These are phyloP conservation scores for Fusarium sp. DNA, from an alignment of 2,329 filamentous ascomycete genomes.

Conservation along the genomic window DNA sequence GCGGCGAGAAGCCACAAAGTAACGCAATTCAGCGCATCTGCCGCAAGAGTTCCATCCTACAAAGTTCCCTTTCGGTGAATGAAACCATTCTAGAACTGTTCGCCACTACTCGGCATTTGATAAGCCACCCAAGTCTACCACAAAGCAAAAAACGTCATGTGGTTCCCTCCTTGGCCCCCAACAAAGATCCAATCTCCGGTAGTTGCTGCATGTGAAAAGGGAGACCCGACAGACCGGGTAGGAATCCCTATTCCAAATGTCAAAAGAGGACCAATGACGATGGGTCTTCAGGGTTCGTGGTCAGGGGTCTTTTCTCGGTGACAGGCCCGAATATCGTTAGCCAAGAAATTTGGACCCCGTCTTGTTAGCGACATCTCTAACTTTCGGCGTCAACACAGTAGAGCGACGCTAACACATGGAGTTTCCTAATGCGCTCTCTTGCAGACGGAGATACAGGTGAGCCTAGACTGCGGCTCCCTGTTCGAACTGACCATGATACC, in stretches of 20 bases:
- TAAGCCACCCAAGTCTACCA: background rate
- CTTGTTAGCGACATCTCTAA: background rate
- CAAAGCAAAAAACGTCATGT: background rate
- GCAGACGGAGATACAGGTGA: background rate
- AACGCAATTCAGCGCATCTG: background rate
- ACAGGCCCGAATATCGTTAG: background rate
- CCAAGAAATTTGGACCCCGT: background rate
- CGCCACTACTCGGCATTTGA: background rate
- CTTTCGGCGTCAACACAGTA: background rate
- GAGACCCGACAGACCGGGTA: background rate
- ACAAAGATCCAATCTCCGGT: background rate
- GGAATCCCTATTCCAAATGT: background rate
- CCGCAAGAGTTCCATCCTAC: background rate
- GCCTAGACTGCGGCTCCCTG: background rate
- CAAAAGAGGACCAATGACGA: background rate
- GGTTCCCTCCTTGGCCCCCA: background rate
- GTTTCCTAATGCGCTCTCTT: background rate
- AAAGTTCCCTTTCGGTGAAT: background rate
- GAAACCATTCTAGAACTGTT: background rate
- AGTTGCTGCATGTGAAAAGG: background rate
- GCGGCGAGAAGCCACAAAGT: background rate
- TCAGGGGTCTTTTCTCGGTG: background rate
- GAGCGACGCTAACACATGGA: background rate
- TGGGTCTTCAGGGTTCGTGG: background rate
- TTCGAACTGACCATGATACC: background rate